A percentile compares a stretch with the other conserved stretches of the same genome.
Evolutionary conservation across 306 rosid species (phyloP).

Genomic region (Luffa aegyptiaca): DNA sequence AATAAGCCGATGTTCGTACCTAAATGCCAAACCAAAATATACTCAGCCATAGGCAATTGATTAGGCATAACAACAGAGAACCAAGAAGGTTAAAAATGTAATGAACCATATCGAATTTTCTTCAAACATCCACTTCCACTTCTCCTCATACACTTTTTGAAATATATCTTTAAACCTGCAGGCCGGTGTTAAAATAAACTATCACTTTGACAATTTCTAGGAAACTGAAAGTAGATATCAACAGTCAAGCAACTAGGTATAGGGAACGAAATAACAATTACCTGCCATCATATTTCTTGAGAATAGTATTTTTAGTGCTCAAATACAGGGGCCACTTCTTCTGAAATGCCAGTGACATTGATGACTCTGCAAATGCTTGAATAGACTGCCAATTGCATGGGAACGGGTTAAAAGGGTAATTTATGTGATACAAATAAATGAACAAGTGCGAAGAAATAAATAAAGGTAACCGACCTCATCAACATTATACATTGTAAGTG

Average conservation of each 20-base stretch:
- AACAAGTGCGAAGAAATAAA: constrained; percentile 8
- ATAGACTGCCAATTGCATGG: constrained; percentile 49
- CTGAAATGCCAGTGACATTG: constrained; percentile 69
- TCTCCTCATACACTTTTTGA: constrained; percentile 76
- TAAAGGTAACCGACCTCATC: constrained; percentile 56
- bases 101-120: constrained; percentile 80
- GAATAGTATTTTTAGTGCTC: constrained; percentile 95
- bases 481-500: constrained; percentile 89
- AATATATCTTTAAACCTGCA: constrained; percentile 93
- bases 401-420: background rate
- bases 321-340: constrained; percentile 95
- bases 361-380: constrained; percentile 87
- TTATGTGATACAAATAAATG: background rate
- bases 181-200: background rate
- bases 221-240: background rate
- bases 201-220: background rate
- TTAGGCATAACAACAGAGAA: background rate
- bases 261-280: constrained; percentile 17
- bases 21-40: constrained; percentile 26
- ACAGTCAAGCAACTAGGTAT: background rate
- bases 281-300: constrained; percentile 98
- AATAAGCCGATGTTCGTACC: constrained; percentile 97
- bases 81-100: constrained; percentile 3
- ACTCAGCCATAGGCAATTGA: constrained; percentile 14
- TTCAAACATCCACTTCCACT: constrained; percentile 84